Conservation (phyloP, 2,329 filamentous ascomycete genomes). For the Biscogniauxia marginata region DNA sequence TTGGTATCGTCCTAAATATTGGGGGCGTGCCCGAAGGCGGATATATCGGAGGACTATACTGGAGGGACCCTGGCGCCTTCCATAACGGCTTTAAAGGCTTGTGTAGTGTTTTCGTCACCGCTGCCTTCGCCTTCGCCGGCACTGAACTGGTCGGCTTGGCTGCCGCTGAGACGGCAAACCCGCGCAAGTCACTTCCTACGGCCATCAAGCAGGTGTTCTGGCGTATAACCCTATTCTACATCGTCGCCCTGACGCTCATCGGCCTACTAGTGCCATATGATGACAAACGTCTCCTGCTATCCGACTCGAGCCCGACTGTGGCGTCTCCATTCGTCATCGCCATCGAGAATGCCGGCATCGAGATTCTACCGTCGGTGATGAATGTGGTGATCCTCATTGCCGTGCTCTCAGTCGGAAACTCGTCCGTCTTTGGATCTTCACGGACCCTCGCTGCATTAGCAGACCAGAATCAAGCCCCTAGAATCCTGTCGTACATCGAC, state of each 20-base stretch:
- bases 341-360: conserved; percentile 77
- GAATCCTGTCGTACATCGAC: conserved; percentile 77
- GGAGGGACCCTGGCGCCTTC: conserved; percentile 79
- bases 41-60: conserved; percentile 79
- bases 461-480: conserved; percentile 81
- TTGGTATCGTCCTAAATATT: conserved; percentile 82
- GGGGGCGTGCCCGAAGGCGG: conserved; percentile 71
- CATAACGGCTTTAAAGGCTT: conserved; percentile 82
- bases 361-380: conserved; percentile 81
- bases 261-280: conserved; percentile 78
- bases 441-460: conserved; percentile 87
- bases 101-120: conserved; percentile 73
- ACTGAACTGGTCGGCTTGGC: conserved; percentile 76
- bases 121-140: conserved; percentile 73
- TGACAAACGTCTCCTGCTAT: conserved; percentile 61
- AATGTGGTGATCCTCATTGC: conserved; percentile 93
- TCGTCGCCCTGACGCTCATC: conserved; percentile 77
- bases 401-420: conserved; percentile 88
- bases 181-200: conserved; percentile 76
- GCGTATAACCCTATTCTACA: conserved; percentile 88
- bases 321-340: conserved; percentile 94
- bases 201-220: conserved; percentile 95
- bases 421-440: conserved; percentile 86
- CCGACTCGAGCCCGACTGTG: conserved; percentile 56
- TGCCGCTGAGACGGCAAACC: conserved; percentile 76